These are phyloP conservation scores for Boletus sp. DNA, from an alignment of 768 basidiomycete species.

Conservation along the genomic window DNA sequence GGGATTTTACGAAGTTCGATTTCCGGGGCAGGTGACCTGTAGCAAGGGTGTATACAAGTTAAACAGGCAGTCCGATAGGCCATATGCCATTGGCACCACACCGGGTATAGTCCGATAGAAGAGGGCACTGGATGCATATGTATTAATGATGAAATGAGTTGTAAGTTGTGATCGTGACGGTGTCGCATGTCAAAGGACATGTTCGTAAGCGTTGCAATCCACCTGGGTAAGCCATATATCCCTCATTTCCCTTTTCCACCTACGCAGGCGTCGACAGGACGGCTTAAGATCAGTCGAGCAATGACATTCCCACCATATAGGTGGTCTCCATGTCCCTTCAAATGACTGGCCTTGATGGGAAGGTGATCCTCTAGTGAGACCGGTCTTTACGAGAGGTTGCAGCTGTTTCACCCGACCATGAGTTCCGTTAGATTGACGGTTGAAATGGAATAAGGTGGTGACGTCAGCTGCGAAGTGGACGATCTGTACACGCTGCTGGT, in stretches of 20 bases:
- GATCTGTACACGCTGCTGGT: slow-evolving; percentile 51
- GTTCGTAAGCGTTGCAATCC: slow-evolving; percentile 46
- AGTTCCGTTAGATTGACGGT: slow-evolving; percentile 18
- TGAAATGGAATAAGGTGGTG: slow-evolving; percentile 41
- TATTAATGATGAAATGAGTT: neutral
- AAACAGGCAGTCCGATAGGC: neutral
- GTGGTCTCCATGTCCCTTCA: slow-evolving; percentile 36
- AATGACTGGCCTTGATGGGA: slow-evolving; percentile 10
- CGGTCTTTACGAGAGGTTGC: slow-evolving; percentile 1
- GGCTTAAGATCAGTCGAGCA: slow-evolving; percentile 25
- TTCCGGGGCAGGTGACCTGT: neutral
- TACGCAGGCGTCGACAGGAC: slow-evolving; percentile 26
- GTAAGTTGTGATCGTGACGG: neutral
- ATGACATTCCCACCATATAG: slow-evolving; percentile 32
- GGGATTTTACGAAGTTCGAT: neutral
- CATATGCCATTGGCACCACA: neutral
- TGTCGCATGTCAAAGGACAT: slow-evolving; percentile 6
- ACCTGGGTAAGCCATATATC: slow-evolving; percentile 46
- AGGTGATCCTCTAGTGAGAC: slow-evolving; percentile 6
- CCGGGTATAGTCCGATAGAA: slow-evolving; percentile 9
- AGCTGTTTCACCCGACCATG: slow-evolving; percentile 1
- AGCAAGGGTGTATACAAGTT: neutral
- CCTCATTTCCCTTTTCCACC: slow-evolving; percentile 41
- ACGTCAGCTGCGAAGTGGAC: slow-evolving; percentile 47
- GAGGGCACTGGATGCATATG: neutral